These are phyloP conservation scores for Ganoderma sp. DNA, from an alignment of 1,284 basidiomycete species.

Conservation along the genomic window DNA sequence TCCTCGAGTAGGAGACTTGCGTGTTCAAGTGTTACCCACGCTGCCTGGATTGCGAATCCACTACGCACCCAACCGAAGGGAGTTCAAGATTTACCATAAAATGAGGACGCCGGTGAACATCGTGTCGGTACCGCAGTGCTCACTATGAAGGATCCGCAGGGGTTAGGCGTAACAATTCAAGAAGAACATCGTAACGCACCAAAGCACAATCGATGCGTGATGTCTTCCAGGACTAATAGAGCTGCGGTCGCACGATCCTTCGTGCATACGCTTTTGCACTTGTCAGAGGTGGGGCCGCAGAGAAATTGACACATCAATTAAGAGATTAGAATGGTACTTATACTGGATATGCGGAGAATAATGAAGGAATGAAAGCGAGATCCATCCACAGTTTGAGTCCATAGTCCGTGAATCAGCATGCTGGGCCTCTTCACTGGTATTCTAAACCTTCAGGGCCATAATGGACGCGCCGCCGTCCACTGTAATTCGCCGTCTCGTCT, in stretches of 20 bases:
- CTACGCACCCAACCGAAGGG: background rate
- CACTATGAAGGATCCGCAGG: background rate
- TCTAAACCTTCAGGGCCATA: conserved; percentile 39
- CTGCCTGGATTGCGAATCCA: background rate
- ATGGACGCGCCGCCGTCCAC: conserved; percentile 63
- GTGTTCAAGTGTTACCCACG: no score
- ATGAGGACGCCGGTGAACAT: background rate
- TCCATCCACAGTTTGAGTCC: conserved; percentile 2
- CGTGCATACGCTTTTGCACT: background rate
- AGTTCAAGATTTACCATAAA: background rate
- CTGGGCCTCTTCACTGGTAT: background rate
- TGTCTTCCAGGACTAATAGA: background rate
- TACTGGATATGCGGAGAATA: background rate
- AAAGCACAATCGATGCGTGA: background rate
- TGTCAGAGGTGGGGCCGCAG: background rate
- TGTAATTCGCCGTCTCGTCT: conserved; percentile 61
- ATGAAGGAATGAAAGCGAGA: background rate
- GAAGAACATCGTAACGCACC: background rate
- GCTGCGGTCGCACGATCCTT: background rate
- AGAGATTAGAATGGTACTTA: background rate
- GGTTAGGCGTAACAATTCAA: background rate
- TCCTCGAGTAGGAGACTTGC: background rate
- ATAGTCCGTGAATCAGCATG: background rate
- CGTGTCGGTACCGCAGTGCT: background rate
- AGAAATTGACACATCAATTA: background rate